A percentile compares a stretch with the other conserved stretches of the same genome.
These are phyloP conservation scores for Leptodermis oblonga DNA, from an alignment of 257 asterid genomes.

Conservation along the genomic window DNA sequence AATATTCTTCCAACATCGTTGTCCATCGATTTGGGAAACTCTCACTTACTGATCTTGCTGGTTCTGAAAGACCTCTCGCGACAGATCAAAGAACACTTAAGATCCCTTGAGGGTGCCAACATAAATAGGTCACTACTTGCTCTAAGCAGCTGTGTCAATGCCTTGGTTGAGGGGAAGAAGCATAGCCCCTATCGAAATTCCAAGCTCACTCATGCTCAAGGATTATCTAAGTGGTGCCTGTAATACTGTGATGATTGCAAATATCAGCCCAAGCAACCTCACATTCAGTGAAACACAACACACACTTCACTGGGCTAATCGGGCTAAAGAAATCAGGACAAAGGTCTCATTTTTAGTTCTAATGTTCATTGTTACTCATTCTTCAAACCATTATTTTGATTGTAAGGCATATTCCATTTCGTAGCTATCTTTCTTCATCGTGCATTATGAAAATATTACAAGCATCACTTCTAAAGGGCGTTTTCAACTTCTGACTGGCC, in stretches of 20 bases:
- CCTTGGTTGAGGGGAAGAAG: conserved; percentile 63
- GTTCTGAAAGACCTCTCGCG: conserved; percentile 76
- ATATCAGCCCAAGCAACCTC: conserved; percentile 55
- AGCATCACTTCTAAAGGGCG: neutral
- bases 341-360: conserved; percentile 30
- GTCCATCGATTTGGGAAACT: conserved; percentile 54
- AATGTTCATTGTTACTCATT: neutral
- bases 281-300: conserved; percentile 58
- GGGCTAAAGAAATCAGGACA: conserved; percentile 64
- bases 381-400: neutral
- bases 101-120: conserved; percentile 71
- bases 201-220: conserved; percentile 61
- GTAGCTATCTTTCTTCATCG: neutral
- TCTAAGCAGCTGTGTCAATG: conserved; percentile 66
- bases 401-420: neutral
- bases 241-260: conserved; percentile 66
- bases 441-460: neutral
- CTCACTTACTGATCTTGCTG: conserved; percentile 65
- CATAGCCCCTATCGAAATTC: conserved; percentile 67
- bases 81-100: conserved; percentile 62
- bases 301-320: conserved; percentile 71
- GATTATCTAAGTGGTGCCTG: conserved; percentile 63
- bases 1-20: conserved; percentile 37
- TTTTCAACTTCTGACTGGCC: neutral
- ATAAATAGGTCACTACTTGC: conserved; percentile 62